Evolutionary conservation across 441 rosid genomes (phyloP).

Genomic region (Erodium moschatum): DNA sequence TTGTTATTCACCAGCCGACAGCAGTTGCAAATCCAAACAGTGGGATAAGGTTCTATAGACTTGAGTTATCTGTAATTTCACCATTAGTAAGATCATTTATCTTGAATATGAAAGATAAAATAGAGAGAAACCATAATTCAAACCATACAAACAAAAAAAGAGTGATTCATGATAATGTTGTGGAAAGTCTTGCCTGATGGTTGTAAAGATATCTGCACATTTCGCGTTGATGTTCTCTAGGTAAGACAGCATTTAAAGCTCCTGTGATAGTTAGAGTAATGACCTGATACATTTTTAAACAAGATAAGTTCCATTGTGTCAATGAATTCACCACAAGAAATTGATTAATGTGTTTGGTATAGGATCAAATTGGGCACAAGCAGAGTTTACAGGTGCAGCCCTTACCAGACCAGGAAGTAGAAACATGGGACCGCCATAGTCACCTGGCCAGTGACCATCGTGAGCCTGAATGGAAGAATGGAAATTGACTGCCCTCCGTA

Average conservation of each 20-base stretch:
- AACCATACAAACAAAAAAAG: too few relatives aligned
- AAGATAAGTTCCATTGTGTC: too few relatives aligned
- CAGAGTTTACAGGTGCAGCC: conserved; percentile 12
- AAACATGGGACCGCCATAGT: conserved; percentile 96
- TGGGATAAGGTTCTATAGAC: conserved; percentile 2
- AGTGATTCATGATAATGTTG: too few relatives aligned
- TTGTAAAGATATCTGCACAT: conserved; percentile 81
- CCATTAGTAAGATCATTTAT: too few relatives aligned
- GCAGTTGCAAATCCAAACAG: too few relatives aligned
- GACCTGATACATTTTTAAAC: conserved; percentile 33
- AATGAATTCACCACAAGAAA: too few relatives aligned
- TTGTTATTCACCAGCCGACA: too few relatives aligned
- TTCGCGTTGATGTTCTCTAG: conserved; percentile 63
- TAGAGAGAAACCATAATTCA: too few relatives aligned
- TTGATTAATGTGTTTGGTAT: too few relatives aligned
- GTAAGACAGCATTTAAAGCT: conserved; percentile 64
- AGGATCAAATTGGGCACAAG: not conserved
- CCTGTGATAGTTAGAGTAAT: conserved; percentile 71
- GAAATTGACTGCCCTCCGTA: conserved; percentile 56
- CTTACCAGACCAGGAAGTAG: conserved; percentile 84
- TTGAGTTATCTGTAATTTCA: not conserved
- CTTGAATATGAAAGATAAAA: too few relatives aligned
- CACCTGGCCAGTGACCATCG: conserved; percentile 97
- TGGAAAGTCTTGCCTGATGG: conserved; percentile 55
- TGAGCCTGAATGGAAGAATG: conserved; percentile 65